Base-by-base conservation (phyloP, 2,329 filamentous ascomycete species). In the Biscogniauxia marginata region DNA sequence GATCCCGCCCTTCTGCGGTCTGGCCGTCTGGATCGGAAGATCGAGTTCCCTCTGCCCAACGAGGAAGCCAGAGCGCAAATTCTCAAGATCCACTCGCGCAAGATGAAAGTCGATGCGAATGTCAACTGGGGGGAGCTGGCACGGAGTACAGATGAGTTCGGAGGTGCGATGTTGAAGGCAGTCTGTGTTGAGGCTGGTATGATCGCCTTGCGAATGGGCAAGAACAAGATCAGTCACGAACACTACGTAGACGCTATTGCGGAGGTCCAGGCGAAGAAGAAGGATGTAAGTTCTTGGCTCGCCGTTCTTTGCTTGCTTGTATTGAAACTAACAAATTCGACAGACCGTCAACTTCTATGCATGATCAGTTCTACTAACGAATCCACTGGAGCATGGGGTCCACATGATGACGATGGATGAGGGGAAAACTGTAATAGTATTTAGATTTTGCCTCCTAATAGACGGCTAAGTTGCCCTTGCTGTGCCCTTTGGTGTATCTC, bases 101-200 rank as follows among this genome's bases (percentile, higher is more conserved):
- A 99, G 82, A 99, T 99, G 95, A 95, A 90, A 62, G 91, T 97
- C 13, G 92, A 96, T 69, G 86, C 91, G 53, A 87, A 83, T 53
- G 90, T 99, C 71, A 99, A 99, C 82, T 99, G 95, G 93, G 84
- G 87, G 57, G 95, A 99, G 75, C 74, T 99, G 77, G 95, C 95
- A 7, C 86, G 95, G 70, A 97, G 92, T 77, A 99, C 95, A 18
- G 95, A 99, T 73, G 95, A 99, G 77, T 99, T 99, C 73, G 95
- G 95, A 57, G 95, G 95, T 72, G 95, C 95, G 58, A 93, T 96
- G 86, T 79, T 99, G 66, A 99, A 99, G 83, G 95, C 95, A 46
- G 95, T 99, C 20, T 99, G 95, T 74, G 95, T 99, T 22, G 95
- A 99, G 79, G 95, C 95, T 51, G 95, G 95, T 72, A 99, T 99